Percentiles rank a stretch among this genome's conserved stretches.
phyloP scores from a whole-genome alignment of 257 asterid genomes.

The Rauvolfia tetraphylla region DNA sequence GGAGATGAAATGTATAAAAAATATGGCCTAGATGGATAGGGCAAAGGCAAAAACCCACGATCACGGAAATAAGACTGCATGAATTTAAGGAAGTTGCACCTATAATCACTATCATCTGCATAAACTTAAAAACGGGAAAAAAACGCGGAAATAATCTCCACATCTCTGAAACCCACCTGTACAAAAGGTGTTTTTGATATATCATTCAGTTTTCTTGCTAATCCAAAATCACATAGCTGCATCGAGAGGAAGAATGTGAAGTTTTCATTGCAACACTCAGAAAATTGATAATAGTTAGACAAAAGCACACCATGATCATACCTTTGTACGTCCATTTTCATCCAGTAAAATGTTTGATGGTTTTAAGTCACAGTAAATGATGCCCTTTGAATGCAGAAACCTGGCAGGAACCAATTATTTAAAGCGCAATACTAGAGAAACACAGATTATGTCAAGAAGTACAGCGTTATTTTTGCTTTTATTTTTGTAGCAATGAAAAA shows the following conservation, averaged over 20 bases:
- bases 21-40: background rate
- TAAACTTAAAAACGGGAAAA: background rate
- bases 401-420: constrained; percentile 29
- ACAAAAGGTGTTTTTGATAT: constrained; percentile 65
- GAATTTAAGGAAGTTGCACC: background rate
- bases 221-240: constrained; percentile 97
- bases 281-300: constrained; percentile 11
- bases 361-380: constrained; percentile 84
- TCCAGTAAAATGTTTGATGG: constrained; percentile 94
- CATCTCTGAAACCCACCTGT: constrained; percentile 46
- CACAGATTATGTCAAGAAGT: background rate
- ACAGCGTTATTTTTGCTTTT: background rate
- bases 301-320: constrained; percentile 26
- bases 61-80: constrained; percentile 1
- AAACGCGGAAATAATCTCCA: background rate
- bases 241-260: constrained; percentile 23
- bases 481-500: background rate
- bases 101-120: background rate
- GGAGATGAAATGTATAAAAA: background rate
- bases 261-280: constrained; percentile 16
- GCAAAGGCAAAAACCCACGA: background rate
- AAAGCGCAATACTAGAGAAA: background rate
- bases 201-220: constrained; percentile 88
- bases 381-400: constrained; percentile 94
- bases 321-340: constrained; percentile 95